Evolutionary conservation across 768 basidiomycete genomes (phyloP).

Genomic region (Imleria badia): DNA sequence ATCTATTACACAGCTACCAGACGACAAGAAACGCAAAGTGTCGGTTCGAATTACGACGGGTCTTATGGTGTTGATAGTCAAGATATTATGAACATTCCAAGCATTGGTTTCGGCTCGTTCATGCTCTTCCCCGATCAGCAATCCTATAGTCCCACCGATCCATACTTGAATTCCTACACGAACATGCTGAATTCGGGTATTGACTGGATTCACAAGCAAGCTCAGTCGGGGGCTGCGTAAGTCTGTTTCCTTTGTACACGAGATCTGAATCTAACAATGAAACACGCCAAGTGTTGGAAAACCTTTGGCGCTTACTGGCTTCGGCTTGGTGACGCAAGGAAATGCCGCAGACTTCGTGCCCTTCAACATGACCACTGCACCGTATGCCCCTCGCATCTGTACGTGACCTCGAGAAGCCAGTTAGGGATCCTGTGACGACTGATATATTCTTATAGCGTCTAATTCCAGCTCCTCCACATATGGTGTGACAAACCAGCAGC

Average conservation of each 20-base stretch:
- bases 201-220: slow-evolving; percentile 56
- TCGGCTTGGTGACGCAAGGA: slow-evolving; percentile 61
- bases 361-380: slow-evolving; percentile 52
- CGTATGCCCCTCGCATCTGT: slow-evolving; percentile 39
- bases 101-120: slow-evolving; percentile 59
- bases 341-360: slow-evolving; percentile 58
- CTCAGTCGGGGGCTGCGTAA: slow-evolving; percentile 44
- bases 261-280: slow-evolving; percentile 4
- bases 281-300: slow-evolving; percentile 46
- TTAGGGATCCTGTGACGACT: neutral
- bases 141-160: slow-evolving; percentile 48
- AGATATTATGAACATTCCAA: slow-evolving; percentile 57
- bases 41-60: slow-evolving; percentile 59
- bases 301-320: slow-evolving; percentile 51
- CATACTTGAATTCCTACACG: slow-evolving; percentile 49
- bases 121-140: slow-evolving; percentile 72
- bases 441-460: slow-evolving; percentile 13
- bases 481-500: slow-evolving; percentile 54
- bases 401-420: slow-evolving; percentile 8
- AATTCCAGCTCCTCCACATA: slow-evolving; percentile 35
- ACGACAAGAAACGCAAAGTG: slow-evolving; percentile 42
- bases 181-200: slow-evolving; percentile 50
- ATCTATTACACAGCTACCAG: slow-evolving; percentile 39
- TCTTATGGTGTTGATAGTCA: slow-evolving; percentile 66
- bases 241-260: slow-evolving; percentile 9